Evolutionary conservation across 2,329 filamentous ascomycete species (phyloP).

Genomic region (Blastomyces silverae): DNA sequence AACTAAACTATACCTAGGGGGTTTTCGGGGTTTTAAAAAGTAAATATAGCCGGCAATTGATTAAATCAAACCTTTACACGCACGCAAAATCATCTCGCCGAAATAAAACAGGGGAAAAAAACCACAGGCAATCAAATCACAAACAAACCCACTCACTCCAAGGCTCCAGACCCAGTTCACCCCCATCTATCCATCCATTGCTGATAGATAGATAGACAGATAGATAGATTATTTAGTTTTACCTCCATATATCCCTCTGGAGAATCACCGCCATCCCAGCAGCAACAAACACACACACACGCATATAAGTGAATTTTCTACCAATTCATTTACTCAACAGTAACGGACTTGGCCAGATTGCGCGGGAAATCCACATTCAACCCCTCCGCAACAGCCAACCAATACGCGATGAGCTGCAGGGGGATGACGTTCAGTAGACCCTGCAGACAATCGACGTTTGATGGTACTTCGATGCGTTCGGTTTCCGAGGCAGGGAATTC

Average conservation of each 20-base stretch:
- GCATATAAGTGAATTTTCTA: too few relatives aligned
- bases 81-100: not conserved
- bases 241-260: not conserved
- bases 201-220: not conserved
- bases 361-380: constrained; percentile 98
- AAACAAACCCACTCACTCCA: constrained; percentile 5
- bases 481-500: constrained; percentile 86
- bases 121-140: not conserved
- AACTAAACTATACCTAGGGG: not conserved
- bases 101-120: not conserved
- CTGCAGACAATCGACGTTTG: constrained; percentile 91
- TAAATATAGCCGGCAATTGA: not conserved
- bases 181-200: not conserved
- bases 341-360: constrained; percentile 98
- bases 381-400: constrained; percentile 92
- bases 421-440: constrained; percentile 97
- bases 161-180: constrained; percentile 8
- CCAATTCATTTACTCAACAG: constrained; percentile 68
- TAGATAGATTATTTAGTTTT: not conserved
- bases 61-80: not conserved
- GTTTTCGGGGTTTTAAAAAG: not conserved
- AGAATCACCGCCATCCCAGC: not conserved
- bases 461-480: constrained; percentile 95
- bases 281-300: not conserved
- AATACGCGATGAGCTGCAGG: constrained; percentile 96